phyloP scores from a whole-genome alignment of 352 stramenopile species.

The Phytophthora sansomeana region DNA sequence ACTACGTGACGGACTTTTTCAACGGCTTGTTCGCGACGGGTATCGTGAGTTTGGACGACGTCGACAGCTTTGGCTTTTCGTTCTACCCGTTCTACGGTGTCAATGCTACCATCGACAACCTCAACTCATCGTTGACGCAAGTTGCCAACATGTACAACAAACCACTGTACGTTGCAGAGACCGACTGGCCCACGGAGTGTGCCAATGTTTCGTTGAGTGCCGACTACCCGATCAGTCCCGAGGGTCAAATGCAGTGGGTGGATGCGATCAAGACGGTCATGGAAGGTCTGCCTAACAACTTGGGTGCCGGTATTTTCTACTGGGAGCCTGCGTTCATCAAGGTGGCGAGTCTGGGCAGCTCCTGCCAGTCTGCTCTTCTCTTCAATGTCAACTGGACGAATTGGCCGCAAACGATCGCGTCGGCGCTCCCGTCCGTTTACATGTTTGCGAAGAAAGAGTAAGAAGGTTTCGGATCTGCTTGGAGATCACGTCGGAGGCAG shows the following conservation, averaged over 20 bases:
- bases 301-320: constrained; percentile 43
- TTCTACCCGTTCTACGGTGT: constrained; percentile 50
- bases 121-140: constrained; percentile 36
- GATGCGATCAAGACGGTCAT: constrained; percentile 35
- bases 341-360: constrained; percentile 36
- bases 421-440: constrained; percentile 31
- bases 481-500: too few relatives aligned
- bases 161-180: constrained; percentile 42
- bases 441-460: constrained; percentile 23
- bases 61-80: constrained; percentile 43
- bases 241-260: constrained; percentile 41
- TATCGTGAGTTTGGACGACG: constrained; percentile 35
- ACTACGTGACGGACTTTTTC: constrained; percentile 43
- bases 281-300: constrained; percentile 25
- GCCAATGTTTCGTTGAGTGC: constrained; percentile 34
- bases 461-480: neutral
- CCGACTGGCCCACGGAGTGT: constrained; percentile 38
- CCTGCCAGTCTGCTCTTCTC: constrained; percentile 41
- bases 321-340: constrained; percentile 41
- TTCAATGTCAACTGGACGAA: constrained; percentile 42
- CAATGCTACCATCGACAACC: constrained; percentile 37
- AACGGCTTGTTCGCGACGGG: constrained; percentile 41
- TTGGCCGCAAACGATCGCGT: constrained; percentile 35
- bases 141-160: constrained; percentile 41
- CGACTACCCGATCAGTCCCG: constrained; percentile 34